Base-by-base conservation (phyloP, 495 filamentous ascomycete genomes). In the Evansstolkia leycettana region DNA sequence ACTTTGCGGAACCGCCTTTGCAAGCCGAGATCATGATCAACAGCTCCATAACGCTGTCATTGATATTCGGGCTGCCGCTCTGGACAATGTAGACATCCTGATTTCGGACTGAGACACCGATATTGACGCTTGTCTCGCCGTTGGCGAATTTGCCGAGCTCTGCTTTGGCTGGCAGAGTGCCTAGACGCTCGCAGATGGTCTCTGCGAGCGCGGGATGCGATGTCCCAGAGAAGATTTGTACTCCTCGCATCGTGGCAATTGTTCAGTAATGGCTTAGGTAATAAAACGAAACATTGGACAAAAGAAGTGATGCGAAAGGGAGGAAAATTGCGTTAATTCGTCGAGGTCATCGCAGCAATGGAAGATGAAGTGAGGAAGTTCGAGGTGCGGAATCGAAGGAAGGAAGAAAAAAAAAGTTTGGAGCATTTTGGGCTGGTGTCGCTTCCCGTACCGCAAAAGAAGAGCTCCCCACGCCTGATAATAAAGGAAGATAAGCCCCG, bases 1-100 rank as follows among this genome's bases (percentile, higher is more conserved):
- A 93, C 66, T 88, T 93, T 34, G 92, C 84, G 27, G 92, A 96
- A 38, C 88, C 89, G 52, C 90, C 86, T 55, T 94, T 98, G 70
- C 90, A 96, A 34, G 90, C 90, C 39, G 85, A 89, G 48, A 96
- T 94, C 81, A 98, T 88, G 58, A 98, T 95, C 49, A 96, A 75
- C 39, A 98, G 70, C 69, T 98, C 90, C 83, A 98, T 94, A 50
- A 98, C 82, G 43, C 83, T 89, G 62, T 98, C 92, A 62, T 98
- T 98, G 70, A 94, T 92, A 73, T 83, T 88, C 48, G 73, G 69
- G 59, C 92, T 95, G 36, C 90, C 90, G 45, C 89, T 95, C 70
- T 98, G 90, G 12, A 98, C 82, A 51, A 98, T 87, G 62, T 96
- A 98, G 38, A 98, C 87, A 73, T 98, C 88, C 55, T 98, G 90